Evolutionary conservation across 2,329 filamentous ascomycete species (phyloP), one percentile per base, ranked within the genome.

Genomic region (Hypomyces rosellus): DNA sequence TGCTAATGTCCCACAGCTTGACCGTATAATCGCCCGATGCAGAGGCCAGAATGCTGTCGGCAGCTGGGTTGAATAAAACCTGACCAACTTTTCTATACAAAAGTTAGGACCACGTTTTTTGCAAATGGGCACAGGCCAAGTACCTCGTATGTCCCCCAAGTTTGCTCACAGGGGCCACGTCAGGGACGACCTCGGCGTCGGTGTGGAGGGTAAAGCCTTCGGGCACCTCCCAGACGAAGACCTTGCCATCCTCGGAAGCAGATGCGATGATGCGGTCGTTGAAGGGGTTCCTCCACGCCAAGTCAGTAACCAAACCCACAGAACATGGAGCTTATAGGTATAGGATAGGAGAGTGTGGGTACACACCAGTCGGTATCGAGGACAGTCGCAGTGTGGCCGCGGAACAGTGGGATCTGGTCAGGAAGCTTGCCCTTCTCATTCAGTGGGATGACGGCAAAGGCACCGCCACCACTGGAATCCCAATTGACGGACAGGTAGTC

Each of bases 401-500:
- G 86, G 72, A 97, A 99, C 63, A 99, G 78, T 54, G 93, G 93
- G 61, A 99, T 87, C 64, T 88, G 85, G 67, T 97, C 93, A 45
- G 93, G 93, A 48, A 95, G 73, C 72, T 93, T 91, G 57, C 93
- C 93, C 62, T 81, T 85, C 78, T 99, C 92, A 59, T 85, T 81
- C 62, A 96, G 72, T 54, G 93, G 93, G 60, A 99, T 89, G 60
- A 99, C 92, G 49, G 93, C 93, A 66, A 99, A 97, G 61, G 93
- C 92, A 66, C 93, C 93, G 63, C 93, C 93, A 56, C 93, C 93
- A 67, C 89, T 88, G 37, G 93, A 80, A 73, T 99, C 92, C 93
- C 93, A 99, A 78, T 99, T 99, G 74, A 99, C 91, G 5, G 93
- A 86, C 61, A 99, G 80, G 70, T 93, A 97, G 70, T 95, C 85